Conservation (phyloP, 768 basidiomycete species). For the Termitomyces sp. region DNA sequence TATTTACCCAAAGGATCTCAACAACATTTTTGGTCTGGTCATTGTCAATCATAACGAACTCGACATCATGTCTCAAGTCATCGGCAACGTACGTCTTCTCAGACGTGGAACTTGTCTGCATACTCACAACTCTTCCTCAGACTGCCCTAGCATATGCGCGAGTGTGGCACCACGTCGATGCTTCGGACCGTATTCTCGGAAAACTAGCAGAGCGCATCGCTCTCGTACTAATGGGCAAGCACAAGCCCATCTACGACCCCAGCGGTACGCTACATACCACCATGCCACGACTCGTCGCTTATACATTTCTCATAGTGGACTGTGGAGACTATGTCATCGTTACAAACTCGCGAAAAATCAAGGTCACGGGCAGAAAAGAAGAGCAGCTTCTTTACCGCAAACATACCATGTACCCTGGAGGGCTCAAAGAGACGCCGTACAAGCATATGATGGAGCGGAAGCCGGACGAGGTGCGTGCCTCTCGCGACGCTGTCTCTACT, state of each 20-base stretch:
- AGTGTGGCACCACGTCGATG: constrained; percentile 95
- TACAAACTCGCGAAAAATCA: constrained; percentile 78
- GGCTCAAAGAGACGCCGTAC: constrained; percentile 88
- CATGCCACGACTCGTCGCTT: not conserved
- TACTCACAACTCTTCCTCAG: constrained; percentile 35
- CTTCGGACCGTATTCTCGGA: constrained; percentile 86
- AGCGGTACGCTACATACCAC: constrained; percentile 47
- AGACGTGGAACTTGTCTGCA: not conserved
- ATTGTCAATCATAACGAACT: not conserved
- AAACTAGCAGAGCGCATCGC: constrained; percentile 94
- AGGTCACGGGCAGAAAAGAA: constrained; percentile 85
- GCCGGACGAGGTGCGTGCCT: constrained; percentile 75
- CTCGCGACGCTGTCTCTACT: not conserved
- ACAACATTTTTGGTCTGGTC: not conserved
- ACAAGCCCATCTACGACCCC: constrained; percentile 96
- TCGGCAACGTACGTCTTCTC: constrained; percentile 64
- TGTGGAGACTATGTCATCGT: constrained; percentile 98
- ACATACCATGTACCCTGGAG: constrained; percentile 91
- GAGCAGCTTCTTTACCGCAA: constrained; percentile 84
- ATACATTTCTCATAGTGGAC: constrained; percentile 54
- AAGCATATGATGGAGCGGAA: constrained; percentile 76
- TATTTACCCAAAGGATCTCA: not conserved
- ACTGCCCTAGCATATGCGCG: constrained; percentile 95
- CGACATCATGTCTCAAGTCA: constrained; percentile 68
- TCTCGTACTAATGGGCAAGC: constrained; percentile 96